Evolutionary conservation across 1,284 basidiomycete genomes (phyloP), one percentile per base, ranked within the genome.

Genomic region (Marasmius sp.): DNA sequence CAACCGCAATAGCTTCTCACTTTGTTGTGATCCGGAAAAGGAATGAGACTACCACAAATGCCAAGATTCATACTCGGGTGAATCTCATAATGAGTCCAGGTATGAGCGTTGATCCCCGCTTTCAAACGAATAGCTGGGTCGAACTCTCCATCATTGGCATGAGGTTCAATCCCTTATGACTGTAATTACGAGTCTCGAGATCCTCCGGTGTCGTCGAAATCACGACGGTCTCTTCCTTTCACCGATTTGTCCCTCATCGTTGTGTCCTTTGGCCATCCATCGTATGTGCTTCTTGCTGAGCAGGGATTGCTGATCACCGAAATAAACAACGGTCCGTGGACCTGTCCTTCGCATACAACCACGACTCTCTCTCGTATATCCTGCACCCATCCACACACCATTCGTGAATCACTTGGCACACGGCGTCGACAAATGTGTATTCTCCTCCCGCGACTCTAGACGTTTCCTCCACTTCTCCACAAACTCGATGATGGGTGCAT

Each of bases 191-290:
- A 93, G 65, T 87, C 75, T 97, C 94, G 61, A 99, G 78, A 74
- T 99, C 97, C 70, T 98, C 94, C 1, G 94, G 90, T 3, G 93
- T 95, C 97, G 99, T 99, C 66, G 94, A 95, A 68, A 99, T 99
- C 91, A 99, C 95, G 97, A 98, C 78, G 99, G 97, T 77, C 99
- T 97, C 76, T 99, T 97, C 74, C 98, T 97, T 0, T 97, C 97
- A 75, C 99, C 97, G 70, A 99, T 79, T 61, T 97, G 83, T 77
- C 79, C 79, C 20, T 85, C 81, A 48, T 87, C 86, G 55, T 84
- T 79, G 48, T 73, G 74, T 47, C 83, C 80, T 67, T 83, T 76
- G 75, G 82, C 81, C 10, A 95, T 77, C 85, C 86, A 90, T 61
- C 87, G 82, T 63, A 98, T 83, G 72, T 98, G 94, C 70, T 91